These are phyloP conservation scores for Hypomyces perniciosus DNA, from an alignment of 2,329 filamentous ascomycete genomes.

Conservation along the genomic window DNA sequence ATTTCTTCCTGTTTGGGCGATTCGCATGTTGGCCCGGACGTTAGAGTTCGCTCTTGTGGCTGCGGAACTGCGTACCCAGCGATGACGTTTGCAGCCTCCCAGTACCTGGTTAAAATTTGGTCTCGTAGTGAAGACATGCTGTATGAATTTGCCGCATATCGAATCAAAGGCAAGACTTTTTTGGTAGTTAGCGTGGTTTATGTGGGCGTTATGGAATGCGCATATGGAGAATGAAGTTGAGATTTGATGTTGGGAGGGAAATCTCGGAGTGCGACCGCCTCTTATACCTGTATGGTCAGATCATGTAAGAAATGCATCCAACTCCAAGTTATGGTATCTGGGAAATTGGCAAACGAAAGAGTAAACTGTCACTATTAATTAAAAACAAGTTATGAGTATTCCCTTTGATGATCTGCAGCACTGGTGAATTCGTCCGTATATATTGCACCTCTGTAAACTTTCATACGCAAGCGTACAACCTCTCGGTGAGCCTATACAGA, in stretches of 20 bases:
- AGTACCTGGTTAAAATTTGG: slow-evolving; percentile 21
- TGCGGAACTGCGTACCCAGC: not conserved
- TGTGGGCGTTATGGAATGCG: no score
- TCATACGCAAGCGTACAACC: not conserved
- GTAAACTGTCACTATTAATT: not conserved
- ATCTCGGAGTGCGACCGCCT: no score
- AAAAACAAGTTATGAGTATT: not conserved
- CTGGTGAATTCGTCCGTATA: not conserved
- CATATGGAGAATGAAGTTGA: no score
- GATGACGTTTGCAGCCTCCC: slow-evolving; percentile 18
- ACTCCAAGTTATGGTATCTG: not conserved
- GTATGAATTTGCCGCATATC: no score
- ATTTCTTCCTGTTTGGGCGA: not conserved
- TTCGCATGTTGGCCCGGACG: not conserved
- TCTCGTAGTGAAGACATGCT: slow-evolving; percentile 17
- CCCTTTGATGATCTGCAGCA: not conserved
- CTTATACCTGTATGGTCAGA: no score
- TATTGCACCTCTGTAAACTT: not conserved
- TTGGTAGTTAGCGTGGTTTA: no score
- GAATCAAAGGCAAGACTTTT: no score
- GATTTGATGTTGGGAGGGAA: no score
- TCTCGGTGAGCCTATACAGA: not conserved
- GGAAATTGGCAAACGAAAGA: not conserved
- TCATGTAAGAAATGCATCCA: no score
- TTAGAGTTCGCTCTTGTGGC: not conserved